Evolutionary conservation across 495 filamentous ascomycete genomes (phyloP).

Genomic region (Usnea hakonensis): DNA sequence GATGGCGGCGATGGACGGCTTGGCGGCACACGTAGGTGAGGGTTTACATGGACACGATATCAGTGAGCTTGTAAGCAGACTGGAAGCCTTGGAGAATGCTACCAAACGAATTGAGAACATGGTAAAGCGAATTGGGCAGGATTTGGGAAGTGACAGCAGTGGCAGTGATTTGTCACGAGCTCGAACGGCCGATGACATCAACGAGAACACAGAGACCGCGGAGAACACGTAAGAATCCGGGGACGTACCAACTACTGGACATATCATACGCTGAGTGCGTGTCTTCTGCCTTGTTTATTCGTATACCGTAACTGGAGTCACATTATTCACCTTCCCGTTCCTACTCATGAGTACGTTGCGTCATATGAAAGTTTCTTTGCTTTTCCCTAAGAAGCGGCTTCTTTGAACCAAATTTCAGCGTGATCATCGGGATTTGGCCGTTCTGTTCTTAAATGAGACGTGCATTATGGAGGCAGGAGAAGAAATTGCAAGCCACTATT

Average conservation of each 20-base stretch:
- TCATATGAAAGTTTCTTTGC: not conserved
- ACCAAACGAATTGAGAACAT: constrained; percentile 29
- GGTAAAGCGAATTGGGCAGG: constrained; percentile 23
- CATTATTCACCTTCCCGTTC: not conserved
- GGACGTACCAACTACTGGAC: too few relatives aligned
- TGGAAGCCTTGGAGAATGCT: constrained; percentile 28
- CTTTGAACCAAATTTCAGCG: not conserved
- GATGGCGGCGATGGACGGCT: constrained; percentile 25
- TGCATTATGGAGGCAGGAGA: not conserved
- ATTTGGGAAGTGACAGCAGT: constrained; percentile 18
- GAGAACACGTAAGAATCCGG: not conserved
- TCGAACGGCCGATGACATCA: not conserved
- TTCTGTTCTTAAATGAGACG: not conserved
- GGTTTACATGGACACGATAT: constrained; percentile 24
- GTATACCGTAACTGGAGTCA: too few relatives aligned
- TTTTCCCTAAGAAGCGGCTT: not conserved
- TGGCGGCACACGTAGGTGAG: constrained; percentile 22
- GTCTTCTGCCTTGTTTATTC: too few relatives aligned
- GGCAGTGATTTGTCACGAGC: not conserved
- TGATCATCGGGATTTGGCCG: not conserved
- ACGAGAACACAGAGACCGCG: not conserved
- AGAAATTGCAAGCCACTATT: not conserved
- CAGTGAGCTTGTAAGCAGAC: constrained; percentile 20
- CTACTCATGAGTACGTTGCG: not conserved
- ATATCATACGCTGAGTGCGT: too few relatives aligned